phyloP scores from a whole-genome alignment of 345 rosid species.

The Heritiera fomes region DNA sequence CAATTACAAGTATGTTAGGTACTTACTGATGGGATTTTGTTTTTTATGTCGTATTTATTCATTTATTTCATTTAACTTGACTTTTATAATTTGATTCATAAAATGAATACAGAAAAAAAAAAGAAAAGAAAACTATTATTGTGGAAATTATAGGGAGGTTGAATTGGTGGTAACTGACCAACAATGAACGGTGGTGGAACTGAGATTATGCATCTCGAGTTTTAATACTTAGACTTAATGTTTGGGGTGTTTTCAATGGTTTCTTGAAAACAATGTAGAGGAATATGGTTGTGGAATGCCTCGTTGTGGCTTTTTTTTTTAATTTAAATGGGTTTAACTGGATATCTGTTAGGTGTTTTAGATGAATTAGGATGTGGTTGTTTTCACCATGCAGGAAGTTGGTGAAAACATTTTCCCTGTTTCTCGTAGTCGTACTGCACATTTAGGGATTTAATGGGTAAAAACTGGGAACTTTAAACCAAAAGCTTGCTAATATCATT shows the following conservation, averaged over 20 bases:
- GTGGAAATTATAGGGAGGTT: not conserved
- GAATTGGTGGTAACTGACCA: not conserved
- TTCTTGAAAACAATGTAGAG: not conserved
- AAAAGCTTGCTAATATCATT: too few species aligned
- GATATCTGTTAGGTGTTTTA: too few species aligned
- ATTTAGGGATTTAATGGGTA: not conserved
- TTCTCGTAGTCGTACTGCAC: not conserved
- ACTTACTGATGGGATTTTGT: not conserved
- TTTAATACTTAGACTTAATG: not conserved
- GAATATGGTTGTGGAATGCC: not conserved
- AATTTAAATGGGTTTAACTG: too few species aligned
- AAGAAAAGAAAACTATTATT: too few species aligned
- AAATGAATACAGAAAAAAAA: too few species aligned
- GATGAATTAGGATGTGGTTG: not conserved
- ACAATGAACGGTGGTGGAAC: not conserved
- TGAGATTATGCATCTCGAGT: not conserved
- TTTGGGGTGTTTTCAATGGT: not conserved
- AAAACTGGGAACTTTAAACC: not conserved
- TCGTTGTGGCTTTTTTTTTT: too few species aligned
- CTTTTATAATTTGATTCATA: too few species aligned
- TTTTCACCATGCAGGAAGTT: not conserved
- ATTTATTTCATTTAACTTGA: too few species aligned
- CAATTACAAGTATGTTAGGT: not conserved
- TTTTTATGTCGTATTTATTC: too few species aligned
- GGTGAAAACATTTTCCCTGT: not conserved